Evolutionary conservation across 768 basidiomycete genomes (phyloP).

Genomic region (Psilocybe azurescens): DNA sequence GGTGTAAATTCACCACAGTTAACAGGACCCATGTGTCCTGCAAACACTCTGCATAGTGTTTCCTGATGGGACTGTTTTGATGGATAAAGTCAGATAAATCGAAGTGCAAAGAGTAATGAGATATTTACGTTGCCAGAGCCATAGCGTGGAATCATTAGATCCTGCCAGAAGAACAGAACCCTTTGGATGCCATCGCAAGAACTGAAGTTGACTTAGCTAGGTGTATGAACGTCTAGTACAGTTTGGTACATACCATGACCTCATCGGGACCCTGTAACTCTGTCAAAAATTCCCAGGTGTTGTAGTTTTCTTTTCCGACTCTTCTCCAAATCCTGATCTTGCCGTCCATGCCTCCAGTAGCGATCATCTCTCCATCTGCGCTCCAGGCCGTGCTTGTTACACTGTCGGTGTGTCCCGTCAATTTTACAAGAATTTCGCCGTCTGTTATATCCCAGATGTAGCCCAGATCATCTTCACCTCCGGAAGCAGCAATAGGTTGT

Average conservation of each 20-base stretch:
- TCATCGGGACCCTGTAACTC: slow-evolving; percentile 95
- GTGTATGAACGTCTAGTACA: neutral
- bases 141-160: slow-evolving; percentile 90
- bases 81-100: neutral
- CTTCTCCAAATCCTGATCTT: slow-evolving; percentile 91
- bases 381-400: slow-evolving; percentile 84
- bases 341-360: slow-evolving; percentile 99
- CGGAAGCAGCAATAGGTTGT: slow-evolving; percentile 83
- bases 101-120: neutral
- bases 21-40: slow-evolving; percentile 84
- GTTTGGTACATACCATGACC: slow-evolving; percentile 72
- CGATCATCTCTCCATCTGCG: slow-evolving; percentile 88
- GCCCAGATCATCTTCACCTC: slow-evolving; percentile 94
- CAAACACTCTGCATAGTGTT: slow-evolving; percentile 96
- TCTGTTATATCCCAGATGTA: slow-evolving; percentile 92
- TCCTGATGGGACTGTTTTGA: slow-evolving; percentile 84
- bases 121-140: slow-evolving; percentile 95
- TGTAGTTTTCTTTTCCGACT: slow-evolving; percentile 75
- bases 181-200: slow-evolving; percentile 96
- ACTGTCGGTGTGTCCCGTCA: slow-evolving; percentile 94
- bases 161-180: slow-evolving; percentile 89
- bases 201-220: slow-evolving; percentile 50
- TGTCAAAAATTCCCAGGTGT: slow-evolving; percentile 92
- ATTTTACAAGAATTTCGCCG: slow-evolving; percentile 79
- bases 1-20: slow-evolving; percentile 92